A percentile compares a stretch with the other conserved stretches of the same genome.
phyloP scores from a whole-genome alignment of 441 rosid species.

The Isatis lusitanica region DNA sequence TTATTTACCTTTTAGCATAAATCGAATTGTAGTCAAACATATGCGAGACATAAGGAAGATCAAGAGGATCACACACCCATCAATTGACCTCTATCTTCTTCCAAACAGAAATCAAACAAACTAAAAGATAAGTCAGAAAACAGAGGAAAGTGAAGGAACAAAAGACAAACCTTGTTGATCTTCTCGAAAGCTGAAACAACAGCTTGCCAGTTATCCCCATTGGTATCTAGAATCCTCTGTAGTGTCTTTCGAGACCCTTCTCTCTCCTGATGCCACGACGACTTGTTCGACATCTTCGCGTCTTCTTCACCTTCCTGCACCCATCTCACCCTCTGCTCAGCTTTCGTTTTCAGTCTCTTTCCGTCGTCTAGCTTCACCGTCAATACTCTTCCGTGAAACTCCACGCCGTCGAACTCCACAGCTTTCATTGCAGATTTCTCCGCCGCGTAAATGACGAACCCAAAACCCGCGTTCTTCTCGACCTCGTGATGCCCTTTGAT shows the following conservation, averaged over 20 bases:
- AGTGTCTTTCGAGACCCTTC: conserved; percentile 59
- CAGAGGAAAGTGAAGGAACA: conserved; percentile 6
- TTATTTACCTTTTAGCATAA: not conserved
- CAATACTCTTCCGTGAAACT: conserved; percentile 84
- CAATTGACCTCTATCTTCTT: not conserved
- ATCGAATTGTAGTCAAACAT: not conserved
- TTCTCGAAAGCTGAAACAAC: conserved; percentile 79
- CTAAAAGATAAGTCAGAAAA: not conserved
- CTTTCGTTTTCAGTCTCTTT: conserved; percentile 60
- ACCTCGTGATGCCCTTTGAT: conserved; percentile 67
- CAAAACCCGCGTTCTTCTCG: conserved; percentile 84
- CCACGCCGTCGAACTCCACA: conserved; percentile 86
- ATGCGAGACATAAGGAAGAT: not conserved
- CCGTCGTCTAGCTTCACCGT: conserved; percentile 94
- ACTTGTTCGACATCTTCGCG: conserved; percentile 38
- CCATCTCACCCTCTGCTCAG: conserved; percentile 68
- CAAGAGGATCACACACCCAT: conserved; percentile 5
- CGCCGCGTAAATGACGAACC: conserved; percentile 69
- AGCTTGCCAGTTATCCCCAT: conserved; percentile 92
- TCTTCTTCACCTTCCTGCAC: conserved; percentile 55
- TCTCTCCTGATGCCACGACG: conserved; percentile 88
- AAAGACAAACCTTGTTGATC: conserved; percentile 64
- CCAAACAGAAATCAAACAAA: not conserved
- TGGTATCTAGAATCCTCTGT: conserved; percentile 58
- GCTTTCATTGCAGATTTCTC: conserved; percentile 78